Percentiles rank a stretch among this genome's conserved stretches.
These are phyloP conservation scores for Ophiostoma australiae DNA, from an alignment of 2,329 filamentous ascomycete genomes.

Conservation along the genomic window DNA sequence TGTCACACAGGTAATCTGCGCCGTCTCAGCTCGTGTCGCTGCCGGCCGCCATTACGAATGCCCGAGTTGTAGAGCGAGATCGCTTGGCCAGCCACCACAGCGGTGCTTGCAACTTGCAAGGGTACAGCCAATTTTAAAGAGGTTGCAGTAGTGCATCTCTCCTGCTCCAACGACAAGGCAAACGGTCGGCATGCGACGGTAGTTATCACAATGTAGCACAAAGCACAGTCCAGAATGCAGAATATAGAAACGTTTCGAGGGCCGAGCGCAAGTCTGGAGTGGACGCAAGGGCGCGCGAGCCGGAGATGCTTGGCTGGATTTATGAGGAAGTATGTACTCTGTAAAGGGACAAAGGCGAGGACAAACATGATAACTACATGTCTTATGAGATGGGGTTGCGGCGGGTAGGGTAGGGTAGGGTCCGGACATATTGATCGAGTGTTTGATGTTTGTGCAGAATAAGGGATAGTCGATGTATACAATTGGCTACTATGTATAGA, in stretches of 20 bases:
- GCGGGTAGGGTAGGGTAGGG: no score
- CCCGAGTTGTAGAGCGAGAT: neutral
- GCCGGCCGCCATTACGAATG: neutral
- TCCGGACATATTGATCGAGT: no score
- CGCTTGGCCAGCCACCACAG: no score
- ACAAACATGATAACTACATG: neutral
- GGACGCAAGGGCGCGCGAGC: neutral
- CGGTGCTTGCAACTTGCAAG: neutral
- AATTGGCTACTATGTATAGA: no score
- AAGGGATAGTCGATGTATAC: no score
- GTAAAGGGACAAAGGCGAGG: neutral
- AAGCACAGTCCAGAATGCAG: no score
- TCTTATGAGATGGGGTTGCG: no score
- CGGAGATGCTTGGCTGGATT: neutral
- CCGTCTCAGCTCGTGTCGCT: neutral
- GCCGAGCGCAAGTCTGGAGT: neutral
- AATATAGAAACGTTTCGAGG: neutral
- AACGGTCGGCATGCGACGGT: neutral
- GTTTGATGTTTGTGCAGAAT: no score
- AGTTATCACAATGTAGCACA: no score
- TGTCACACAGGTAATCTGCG: neutral
- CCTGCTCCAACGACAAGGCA: neutral
- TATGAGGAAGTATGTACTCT: neutral
- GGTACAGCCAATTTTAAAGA: neutral
- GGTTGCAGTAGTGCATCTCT: slow-evolving; percentile 8